These are phyloP conservation scores for Tylopilus cervinicoccineus DNA, from an alignment of 768 basidiomycete species.

Conservation along the genomic window DNA sequence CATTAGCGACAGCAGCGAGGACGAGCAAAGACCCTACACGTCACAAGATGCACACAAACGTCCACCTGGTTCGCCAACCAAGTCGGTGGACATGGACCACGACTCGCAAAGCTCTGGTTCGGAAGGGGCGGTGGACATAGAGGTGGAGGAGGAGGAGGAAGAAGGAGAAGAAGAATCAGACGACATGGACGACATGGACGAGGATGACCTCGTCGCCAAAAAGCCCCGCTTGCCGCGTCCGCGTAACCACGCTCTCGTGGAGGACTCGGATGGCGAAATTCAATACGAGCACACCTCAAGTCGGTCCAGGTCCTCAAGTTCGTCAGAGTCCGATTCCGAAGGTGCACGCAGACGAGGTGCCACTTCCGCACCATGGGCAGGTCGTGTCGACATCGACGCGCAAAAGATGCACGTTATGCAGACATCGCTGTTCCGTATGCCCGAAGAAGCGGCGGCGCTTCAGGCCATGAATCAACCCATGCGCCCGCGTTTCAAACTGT, in stretches of 20 bases:
- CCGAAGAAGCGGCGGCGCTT: conserved; percentile 67
- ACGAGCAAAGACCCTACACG: conserved; percentile 39
- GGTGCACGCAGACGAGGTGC: conserved; percentile 32
- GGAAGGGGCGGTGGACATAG: conserved; percentile 27
- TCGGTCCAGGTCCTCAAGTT: conserved; percentile 30
- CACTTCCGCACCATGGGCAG: conserved; percentile 65
- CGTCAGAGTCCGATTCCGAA: conserved; percentile 22
- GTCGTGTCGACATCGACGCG: conserved; percentile 72
- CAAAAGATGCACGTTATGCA: conserved; percentile 95
- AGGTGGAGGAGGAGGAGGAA: conserved; percentile 34
- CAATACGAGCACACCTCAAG: conserved; percentile 41
- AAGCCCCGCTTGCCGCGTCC: conserved; percentile 28
- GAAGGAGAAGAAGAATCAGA: conserved; percentile 38
- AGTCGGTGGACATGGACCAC: conserved; percentile 30
- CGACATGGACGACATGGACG: conserved; percentile 45
- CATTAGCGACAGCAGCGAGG: conserved; percentile 53
- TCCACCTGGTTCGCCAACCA: conserved; percentile 15
- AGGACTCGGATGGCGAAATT: conserved; percentile 53
- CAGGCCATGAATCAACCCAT: conserved; percentile 47
- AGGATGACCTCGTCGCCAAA: conserved; percentile 41
- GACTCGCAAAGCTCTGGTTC: conserved; percentile 25
- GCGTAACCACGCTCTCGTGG: conserved; percentile 45
- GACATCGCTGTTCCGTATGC: conserved; percentile 75
- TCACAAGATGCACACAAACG: conserved; percentile 23
- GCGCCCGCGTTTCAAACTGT: conserved; percentile 33